Evolutionary conservation across 2,329 filamentous ascomycete genomes (phyloP).

Genomic region (Pseudogymnoascus sp.): DNA sequence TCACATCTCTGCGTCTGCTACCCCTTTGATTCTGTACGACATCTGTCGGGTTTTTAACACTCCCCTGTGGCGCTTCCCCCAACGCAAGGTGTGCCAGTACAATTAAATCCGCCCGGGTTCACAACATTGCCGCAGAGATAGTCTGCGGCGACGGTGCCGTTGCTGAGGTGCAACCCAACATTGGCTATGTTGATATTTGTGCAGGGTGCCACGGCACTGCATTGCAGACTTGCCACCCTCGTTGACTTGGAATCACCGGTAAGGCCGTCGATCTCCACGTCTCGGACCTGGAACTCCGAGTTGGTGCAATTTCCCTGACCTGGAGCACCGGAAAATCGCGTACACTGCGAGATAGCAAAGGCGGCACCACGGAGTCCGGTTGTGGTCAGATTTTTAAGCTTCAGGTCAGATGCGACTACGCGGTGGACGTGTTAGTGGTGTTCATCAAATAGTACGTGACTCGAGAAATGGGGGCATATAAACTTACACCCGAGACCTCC

Average conservation of each 20-base stretch:
- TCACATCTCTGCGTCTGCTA: not conserved
- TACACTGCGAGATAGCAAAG: conserved; percentile 35
- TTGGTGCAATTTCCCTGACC: conserved; percentile 33
- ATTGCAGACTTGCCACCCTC: conserved; percentile 27
- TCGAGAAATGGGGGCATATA: not conserved
- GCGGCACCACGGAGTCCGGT: conserved; percentile 26
- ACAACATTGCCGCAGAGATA: conserved; percentile 27
- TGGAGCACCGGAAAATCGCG: conserved; percentile 29
- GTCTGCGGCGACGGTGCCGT: conserved; percentile 18
- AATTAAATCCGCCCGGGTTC: conserved; percentile 21
- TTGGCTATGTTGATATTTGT: conserved; percentile 21
- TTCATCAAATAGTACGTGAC: not conserved
- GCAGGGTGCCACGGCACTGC: conserved; percentile 27
- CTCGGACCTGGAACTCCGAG: conserved; percentile 34
- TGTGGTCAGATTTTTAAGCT: conserved; percentile 30
- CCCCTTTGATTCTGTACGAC: not conserved
- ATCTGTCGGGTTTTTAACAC: not conserved
- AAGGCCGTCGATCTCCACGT: conserved; percentile 24
- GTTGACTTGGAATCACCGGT: conserved; percentile 18
- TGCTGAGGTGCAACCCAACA: conserved; percentile 19
- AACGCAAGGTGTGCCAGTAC: conserved; percentile 19
- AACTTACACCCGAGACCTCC: conserved; percentile 41
- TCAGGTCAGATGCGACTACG: conserved; percentile 25
- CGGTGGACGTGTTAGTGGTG: not conserved
- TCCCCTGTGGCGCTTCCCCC: not conserved